phyloP scores from a whole-genome alignment of 345 rosid genomes.

The Populus simonii region DNA sequence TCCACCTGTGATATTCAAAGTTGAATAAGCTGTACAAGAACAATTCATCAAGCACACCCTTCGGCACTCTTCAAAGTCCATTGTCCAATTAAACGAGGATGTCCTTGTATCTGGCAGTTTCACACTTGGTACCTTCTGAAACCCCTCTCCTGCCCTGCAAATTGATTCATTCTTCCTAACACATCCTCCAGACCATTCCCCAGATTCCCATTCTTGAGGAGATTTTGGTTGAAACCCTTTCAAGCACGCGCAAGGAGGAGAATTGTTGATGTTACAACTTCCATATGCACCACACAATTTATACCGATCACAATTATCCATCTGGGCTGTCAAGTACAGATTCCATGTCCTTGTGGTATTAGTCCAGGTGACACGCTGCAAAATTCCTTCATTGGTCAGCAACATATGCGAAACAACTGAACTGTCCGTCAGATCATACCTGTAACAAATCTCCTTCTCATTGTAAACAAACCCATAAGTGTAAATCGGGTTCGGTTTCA shows the following conservation, averaged over 20 bases:
- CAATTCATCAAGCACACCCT: conserved; percentile 9
- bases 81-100: background rate
- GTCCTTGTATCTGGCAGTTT: conserved; percentile 18
- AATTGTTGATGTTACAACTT: conserved; percentile 19
- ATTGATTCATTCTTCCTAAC: conserved; percentile 7
- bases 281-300: conserved; percentile 18
- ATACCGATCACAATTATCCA: conserved; percentile 28
- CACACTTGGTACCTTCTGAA: conserved; percentile 2
- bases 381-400: conserved; percentile 6
- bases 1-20: conserved; percentile 7
- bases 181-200: conserved; percentile 12
- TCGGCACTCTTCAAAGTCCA: conserved; percentile 10
- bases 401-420: conserved; percentile 17
- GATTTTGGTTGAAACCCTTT: conserved; percentile 5
- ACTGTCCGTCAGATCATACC: conserved; percentile 8
- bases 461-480: conserved; percentile 13
- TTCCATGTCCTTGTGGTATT: background rate
- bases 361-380: conserved; percentile 10
- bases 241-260: conserved; percentile 15
- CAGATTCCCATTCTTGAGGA: conserved; percentile 1
- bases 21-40: conserved; percentile 16
- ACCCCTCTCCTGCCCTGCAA: conserved; percentile 10
- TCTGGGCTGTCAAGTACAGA: conserved; percentile 1
- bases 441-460: conserved; percentile 16
- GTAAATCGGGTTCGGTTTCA: conserved; percentile 3